These are phyloP conservation scores for Aspergillus calidoustus DNA, from an alignment of 2,329 filamentous ascomycete genomes.

Conservation along the genomic window DNA sequence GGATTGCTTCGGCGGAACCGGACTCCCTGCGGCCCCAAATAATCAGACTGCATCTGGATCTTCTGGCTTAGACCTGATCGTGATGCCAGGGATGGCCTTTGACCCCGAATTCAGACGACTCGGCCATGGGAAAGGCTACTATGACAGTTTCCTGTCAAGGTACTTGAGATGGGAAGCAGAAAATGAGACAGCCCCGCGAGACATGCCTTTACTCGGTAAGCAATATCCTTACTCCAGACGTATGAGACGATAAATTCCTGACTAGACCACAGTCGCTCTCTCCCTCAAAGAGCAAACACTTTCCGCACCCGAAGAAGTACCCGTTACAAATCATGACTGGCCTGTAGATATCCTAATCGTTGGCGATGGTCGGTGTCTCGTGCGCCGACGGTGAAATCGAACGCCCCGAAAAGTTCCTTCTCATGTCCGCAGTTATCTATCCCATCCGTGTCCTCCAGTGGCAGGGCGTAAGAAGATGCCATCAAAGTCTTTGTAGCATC, in stretches of 20 bases:
- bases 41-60: slow-evolving; percentile 28
- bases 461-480: slow-evolving; percentile 23
- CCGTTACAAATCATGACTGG: slow-evolving; percentile 77
- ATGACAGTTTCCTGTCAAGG: slow-evolving; percentile 86
- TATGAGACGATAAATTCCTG: slow-evolving; percentile 22
- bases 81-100: slow-evolving; percentile 93
- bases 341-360: slow-evolving; percentile 77
- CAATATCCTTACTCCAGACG: slow-evolving; percentile 17
- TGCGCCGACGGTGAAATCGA: slow-evolving; percentile 33
- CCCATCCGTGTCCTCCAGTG: slow-evolving; percentile 25
- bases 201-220: slow-evolving; percentile 65
- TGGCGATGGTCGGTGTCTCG: slow-evolving; percentile 66
- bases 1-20: slow-evolving; percentile 73
- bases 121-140: slow-evolving; percentile 95
- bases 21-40: slow-evolving; percentile 31
- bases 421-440: slow-evolving; percentile 26
- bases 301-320: slow-evolving; percentile 66
- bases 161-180: slow-evolving; percentile 59
- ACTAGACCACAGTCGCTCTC: slow-evolving; percentile 67
- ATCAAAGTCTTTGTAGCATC: slow-evolving; percentile 18
- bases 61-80: slow-evolving; percentile 75
- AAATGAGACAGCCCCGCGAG: slow-evolving; percentile 36
- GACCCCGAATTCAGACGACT: slow-evolving; percentile 75
- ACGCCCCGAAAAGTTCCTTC: slow-evolving; percentile 24
- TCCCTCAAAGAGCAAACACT: slow-evolving; percentile 87